phyloP scores from a whole-genome alignment of 2,329 filamentous ascomycete species.

The Exserohilum rostratum region DNA sequence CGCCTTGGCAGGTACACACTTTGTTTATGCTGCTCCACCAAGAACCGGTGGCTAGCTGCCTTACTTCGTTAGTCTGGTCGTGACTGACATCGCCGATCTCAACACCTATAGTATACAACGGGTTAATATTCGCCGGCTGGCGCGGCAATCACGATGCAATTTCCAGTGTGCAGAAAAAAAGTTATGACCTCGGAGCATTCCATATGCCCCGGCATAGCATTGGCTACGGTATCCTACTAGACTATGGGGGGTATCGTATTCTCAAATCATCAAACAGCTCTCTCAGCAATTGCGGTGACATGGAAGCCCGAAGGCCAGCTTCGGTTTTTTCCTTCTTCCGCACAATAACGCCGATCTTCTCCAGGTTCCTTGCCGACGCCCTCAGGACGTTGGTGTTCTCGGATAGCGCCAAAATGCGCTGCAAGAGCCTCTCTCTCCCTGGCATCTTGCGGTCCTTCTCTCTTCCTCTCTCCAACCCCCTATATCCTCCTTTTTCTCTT shows the following conservation, averaged over 20 bases:
- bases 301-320: slow-evolving; percentile 11
- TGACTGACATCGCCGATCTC: background rate
- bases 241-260: slow-evolving; percentile 13
- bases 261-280: slow-evolving; percentile 1
- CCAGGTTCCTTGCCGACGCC: background rate
- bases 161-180: background rate
- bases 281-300: slow-evolving; percentile 10
- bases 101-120: too few relatives aligned
- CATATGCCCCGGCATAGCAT: background rate
- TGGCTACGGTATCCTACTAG: slow-evolving; percentile 4
- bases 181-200: background rate
- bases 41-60: too few relatives aligned
- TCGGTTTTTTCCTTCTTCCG: background rate
- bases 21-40: too few relatives aligned
- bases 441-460: background rate
- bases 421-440: background rate
- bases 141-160: background rate
- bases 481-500: background rate
- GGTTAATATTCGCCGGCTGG: background rate
- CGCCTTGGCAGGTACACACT: background rate
- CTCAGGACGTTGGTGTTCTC: background rate
- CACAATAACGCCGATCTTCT: background rate
- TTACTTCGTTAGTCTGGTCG: too few relatives aligned
- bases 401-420: slow-evolving; percentile 3
- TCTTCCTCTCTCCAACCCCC: background rate